These are phyloP conservation scores for Penicillium sp. DNA, from an alignment of 2,329 filamentous ascomycete species.

Conservation along the genomic window DNA sequence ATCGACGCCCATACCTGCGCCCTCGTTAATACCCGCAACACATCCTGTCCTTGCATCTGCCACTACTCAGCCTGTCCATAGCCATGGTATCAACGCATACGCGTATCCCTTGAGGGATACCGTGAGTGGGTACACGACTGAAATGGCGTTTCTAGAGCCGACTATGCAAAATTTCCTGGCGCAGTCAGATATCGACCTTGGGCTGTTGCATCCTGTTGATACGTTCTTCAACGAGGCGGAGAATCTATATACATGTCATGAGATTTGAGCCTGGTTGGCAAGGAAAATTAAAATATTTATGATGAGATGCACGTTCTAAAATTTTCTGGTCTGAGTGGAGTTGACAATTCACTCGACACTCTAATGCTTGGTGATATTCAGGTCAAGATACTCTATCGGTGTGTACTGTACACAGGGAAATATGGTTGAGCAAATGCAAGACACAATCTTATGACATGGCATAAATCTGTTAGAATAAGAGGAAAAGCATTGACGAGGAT, in stretches of 20 bases:
- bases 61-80: not conserved
- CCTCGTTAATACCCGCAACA: conserved; percentile 1
- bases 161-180: conserved; percentile 41
- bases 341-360: not conserved
- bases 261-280: conserved; percentile 9
- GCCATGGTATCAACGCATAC: conserved; percentile 9
- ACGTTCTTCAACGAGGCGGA: conserved; percentile 35
- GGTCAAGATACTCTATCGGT: not conserved
- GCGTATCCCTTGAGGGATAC: conserved; percentile 22
- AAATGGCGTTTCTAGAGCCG: conserved; percentile 39
- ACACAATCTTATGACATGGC: not conserved
- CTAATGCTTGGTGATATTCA: not conserved
- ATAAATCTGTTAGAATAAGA: not conserved
- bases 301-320: not conserved
- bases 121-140: conserved; percentile 33
- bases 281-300: not conserved
- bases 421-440: not conserved
- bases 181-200: conserved; percentile 38
- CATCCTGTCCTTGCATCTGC: conserved; percentile 9
- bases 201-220: conserved; percentile 35
- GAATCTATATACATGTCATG: conserved; percentile 31
- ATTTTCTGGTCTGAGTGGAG: not conserved
- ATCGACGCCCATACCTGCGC: conserved; percentile 2
- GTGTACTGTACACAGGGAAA: no score
- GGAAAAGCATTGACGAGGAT: not conserved